phyloP scores from a whole-genome alignment of 768 basidiomycete species.

The Gyrodon lividus region DNA sequence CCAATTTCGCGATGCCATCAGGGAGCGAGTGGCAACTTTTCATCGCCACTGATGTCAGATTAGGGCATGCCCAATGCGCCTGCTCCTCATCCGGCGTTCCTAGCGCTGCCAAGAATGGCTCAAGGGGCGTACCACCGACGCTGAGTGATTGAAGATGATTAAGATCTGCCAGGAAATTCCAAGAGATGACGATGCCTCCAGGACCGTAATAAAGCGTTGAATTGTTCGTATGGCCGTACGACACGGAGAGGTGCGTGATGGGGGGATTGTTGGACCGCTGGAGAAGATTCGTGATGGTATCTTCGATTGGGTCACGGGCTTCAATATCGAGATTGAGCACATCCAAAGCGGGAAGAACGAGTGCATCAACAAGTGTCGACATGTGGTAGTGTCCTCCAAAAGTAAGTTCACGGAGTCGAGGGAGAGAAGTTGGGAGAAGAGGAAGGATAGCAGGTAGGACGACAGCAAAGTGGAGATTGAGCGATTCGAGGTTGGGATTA shows the following conservation, averaged over 20 bases:
- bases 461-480: constrained; percentile 62
- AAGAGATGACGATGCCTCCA: constrained; percentile 58
- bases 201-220: constrained; percentile 57
- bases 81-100: constrained; percentile 60
- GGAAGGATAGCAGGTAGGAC: constrained; percentile 66
- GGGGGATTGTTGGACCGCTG: constrained; percentile 58
- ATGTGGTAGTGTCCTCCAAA: constrained; percentile 70
- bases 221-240: constrained; percentile 44
- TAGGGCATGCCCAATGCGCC: constrained; percentile 62
- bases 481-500: constrained; percentile 54
- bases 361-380: constrained; percentile 56
- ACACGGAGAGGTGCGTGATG: constrained; percentile 59
- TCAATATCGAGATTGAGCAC: constrained; percentile 68
- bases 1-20: constrained; percentile 65
- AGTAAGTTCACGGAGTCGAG: constrained; percentile 51
- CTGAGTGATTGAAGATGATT: constrained; percentile 56
- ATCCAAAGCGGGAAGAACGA: constrained; percentile 58
- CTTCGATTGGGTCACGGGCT: constrained; percentile 72
- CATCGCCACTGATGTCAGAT: constrained; percentile 57
- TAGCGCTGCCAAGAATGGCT: constrained; percentile 59
- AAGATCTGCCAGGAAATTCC: constrained; percentile 65
- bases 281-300: constrained; percentile 61
- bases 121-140: constrained; percentile 64
- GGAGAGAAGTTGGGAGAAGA: constrained; percentile 49
- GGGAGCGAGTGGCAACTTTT: constrained; percentile 63